Evolutionary conservation across 495 filamentous ascomycete genomes (phyloP).

Genomic region (Neurospora sp.): DNA sequence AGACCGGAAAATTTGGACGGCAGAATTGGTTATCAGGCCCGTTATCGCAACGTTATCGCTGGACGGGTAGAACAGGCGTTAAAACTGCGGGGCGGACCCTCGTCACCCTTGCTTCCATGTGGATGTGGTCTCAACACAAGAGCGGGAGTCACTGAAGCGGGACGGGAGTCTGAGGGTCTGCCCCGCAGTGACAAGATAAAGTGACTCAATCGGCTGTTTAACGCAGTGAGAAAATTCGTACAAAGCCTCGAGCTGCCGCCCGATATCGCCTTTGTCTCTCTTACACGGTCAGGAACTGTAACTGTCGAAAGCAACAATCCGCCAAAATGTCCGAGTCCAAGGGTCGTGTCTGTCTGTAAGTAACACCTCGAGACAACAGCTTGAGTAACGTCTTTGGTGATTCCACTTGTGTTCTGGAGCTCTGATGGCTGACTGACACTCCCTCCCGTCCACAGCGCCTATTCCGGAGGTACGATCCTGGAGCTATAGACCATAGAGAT

Average conservation of each 20-base stretch:
- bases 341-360: slow-evolving; percentile 37
- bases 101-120: not conserved
- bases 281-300: not conserved
- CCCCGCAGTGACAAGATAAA: not conserved
- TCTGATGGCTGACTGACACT: slow-evolving; percentile 6
- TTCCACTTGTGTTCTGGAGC: not conserved
- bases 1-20: slow-evolving; percentile 4
- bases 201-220: not conserved
- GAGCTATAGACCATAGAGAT: not conserved
- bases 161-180: not conserved
- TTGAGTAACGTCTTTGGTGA: not conserved
- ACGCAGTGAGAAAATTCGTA: not conserved
- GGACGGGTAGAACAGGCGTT: not conserved
- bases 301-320: slow-evolving; percentile 1
- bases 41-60: not conserved
- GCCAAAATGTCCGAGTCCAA: slow-evolving; percentile 24
- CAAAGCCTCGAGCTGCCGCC: not conserved
- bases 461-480: slow-evolving; percentile 29
- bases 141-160: no score
- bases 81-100: not conserved
- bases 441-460: slow-evolving; percentile 24
- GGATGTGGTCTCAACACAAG: no score
- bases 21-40: slow-evolving; percentile 3
- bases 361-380: slow-evolving; percentile 1
- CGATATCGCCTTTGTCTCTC: not conserved